A percentile compares a stretch with the other conserved stretches of the same genome.
Evolutionary conservation across 768 basidiomycete species (phyloP).

Genomic region (Nidularia pulvinata): DNA sequence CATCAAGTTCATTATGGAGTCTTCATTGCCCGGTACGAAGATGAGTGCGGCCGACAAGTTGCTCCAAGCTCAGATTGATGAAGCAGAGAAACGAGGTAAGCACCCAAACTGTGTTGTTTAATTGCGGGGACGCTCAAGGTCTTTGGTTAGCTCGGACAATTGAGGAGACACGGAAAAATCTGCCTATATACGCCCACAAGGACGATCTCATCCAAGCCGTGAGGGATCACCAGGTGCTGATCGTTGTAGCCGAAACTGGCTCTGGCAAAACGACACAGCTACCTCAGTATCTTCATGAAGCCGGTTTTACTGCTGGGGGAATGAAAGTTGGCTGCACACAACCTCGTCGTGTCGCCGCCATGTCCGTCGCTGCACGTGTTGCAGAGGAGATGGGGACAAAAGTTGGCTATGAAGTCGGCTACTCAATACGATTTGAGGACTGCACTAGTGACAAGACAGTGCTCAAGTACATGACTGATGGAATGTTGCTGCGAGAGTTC

Average conservation of each 20-base stretch:
- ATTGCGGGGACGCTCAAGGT: too few species aligned
- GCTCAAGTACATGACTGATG: constrained; percentile 99
- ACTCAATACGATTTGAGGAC: constrained; percentile 99
- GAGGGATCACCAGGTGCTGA: constrained; percentile 89
- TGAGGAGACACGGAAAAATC: constrained; percentile 90
- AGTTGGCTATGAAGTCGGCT: constrained; percentile 98
- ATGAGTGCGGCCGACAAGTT: constrained; percentile 87
- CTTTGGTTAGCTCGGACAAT: constrained; percentile 78
- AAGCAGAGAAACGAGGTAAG: constrained; percentile 87
- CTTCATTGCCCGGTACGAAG: constrained; percentile 62
- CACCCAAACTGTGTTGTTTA: constrained; percentile 2
- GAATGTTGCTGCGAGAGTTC: constrained; percentile 97
- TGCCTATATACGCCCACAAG: constrained; percentile 91
- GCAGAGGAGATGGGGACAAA: constrained; percentile 99
- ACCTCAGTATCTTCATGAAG: constrained; percentile 98
- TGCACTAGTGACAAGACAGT: constrained; percentile 99
- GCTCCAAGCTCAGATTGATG: constrained; percentile 86
- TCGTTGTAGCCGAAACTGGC: constrained; percentile 98
- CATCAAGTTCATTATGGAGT: constrained; percentile 93
- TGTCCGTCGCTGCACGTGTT: constrained; percentile 99
- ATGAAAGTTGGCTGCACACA: constrained; percentile 95
- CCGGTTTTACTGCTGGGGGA: constrained; percentile 89
- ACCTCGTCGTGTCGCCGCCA: constrained; percentile 97
- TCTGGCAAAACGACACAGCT: constrained; percentile 99
- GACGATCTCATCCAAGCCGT: constrained; percentile 89